Base-by-base conservation (phyloP, 2,329 filamentous ascomycete genomes). In the Sporothrix humicola region DNA sequence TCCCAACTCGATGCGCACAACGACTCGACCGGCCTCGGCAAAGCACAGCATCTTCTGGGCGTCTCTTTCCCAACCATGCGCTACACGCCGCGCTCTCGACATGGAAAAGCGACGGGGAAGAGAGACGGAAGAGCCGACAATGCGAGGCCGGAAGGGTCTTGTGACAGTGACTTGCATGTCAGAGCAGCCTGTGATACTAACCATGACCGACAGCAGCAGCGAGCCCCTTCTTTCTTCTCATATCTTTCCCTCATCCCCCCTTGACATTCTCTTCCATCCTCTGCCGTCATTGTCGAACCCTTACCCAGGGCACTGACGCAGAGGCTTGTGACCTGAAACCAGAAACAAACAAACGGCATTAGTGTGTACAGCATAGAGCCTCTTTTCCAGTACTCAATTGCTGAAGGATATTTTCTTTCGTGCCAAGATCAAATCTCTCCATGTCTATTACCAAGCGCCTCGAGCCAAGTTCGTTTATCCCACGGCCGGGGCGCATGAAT, bases 401-500 rank as follows among this genome's bases (percentile, higher is more conserved):
- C 84, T 87, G 86, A 88, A 88, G 86, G 86, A 87, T 54, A 82
- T 77, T 81, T 68, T 81, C 83, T 82, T 82, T 83, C 86, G 86
- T 88, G 86, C 86, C 86, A 83, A 88, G 83, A 88, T 81, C 77
- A 79, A 85, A 77, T 71, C 50, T 73, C 69, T 77, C 81, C 84
- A 84, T 82, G 82, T 83, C 82, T 83, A 87, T 87, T 88, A 88
- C 86, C 86, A 88, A 88, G 87, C 86, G 87, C 85, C 83, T 83
- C 79, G 83, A 70, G 70, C 79, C 77, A 75, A 73, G 70, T 73
- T 56, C 71, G 66, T 73, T 76, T 76, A 17, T 48, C 77, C 74
- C 81, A 82, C 81, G 83, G 81, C 81, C 79, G 76, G 80, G 86
- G 86, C 87, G 86, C 85, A 88, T 88, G 86, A 87, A 88, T 84